These are phyloP conservation scores for Tieghemostelium lacteum DNA, from an alignment of 78 protist genomes.

Conservation along the genomic window DNA sequence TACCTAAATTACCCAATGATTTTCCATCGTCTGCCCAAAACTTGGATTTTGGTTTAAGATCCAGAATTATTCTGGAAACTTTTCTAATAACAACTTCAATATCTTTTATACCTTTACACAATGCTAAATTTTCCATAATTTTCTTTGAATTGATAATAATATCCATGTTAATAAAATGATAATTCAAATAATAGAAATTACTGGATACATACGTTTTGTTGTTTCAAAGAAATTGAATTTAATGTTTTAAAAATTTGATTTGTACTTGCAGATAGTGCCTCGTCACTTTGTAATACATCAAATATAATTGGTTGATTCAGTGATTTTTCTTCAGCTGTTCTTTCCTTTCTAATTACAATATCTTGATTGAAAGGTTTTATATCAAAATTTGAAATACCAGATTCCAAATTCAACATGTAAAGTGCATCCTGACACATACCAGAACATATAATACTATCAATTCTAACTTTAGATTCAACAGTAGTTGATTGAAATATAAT, in stretches of 20 bases:
- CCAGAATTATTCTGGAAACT: slow-evolving; percentile 8
- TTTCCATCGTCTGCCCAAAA: slow-evolving; percentile 57
- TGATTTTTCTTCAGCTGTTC: background rate
- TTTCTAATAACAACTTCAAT: slow-evolving; percentile 6
- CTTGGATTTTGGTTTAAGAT: slow-evolving; percentile 27
- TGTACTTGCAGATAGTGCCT: slow-evolving; percentile 9
- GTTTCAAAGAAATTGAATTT: slow-evolving; percentile 27
- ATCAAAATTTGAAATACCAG: slow-evolving; percentile 12
- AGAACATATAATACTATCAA: background rate
- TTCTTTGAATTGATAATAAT: background rate
- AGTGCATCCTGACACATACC: background rate
- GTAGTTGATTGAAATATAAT: background rate
- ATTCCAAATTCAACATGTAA: background rate
- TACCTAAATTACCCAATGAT: slow-evolving; percentile 5
- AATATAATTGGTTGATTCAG: background rate
- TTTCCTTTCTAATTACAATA: background rate
- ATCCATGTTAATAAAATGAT: too few species aligned
- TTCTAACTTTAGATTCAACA: too few species aligned
- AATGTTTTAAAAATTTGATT: slow-evolving; percentile 33
- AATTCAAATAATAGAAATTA: background rate
- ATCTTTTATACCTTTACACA: background rate
- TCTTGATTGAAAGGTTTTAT: slow-evolving; percentile 4
- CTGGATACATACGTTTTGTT: background rate
- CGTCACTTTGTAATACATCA: slow-evolving; percentile 19
- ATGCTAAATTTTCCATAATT: background rate